Evolutionary conservation across 345 rosid genomes (phyloP), one percentile per base, ranked within the genome.

Genomic region (Salix caprea): DNA sequence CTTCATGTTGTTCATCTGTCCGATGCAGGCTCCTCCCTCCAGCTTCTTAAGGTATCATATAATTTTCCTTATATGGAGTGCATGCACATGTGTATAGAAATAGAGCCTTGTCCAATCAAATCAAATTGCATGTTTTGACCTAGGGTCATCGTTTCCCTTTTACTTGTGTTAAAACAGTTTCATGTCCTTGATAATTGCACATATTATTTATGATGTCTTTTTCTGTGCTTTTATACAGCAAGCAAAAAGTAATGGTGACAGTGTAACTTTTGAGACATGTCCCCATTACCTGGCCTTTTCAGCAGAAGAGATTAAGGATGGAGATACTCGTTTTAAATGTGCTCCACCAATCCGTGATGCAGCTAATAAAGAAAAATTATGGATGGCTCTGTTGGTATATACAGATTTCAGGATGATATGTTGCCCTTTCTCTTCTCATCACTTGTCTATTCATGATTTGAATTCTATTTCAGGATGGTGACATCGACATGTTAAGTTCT

Each of bases 301-400:
- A 77, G 88, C 98, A 39, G 99, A 96, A 81, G 98, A 93, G 86
- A 96, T 96, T 75, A 81, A 69, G 60, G 88, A 93, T 74, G 96
- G 99, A 48, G 99, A 93, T 79, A 96, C 99, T 73, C 97, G 98
- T 65, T 93, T 92, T 80, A 96, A 96, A 82, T 96, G 98, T 83
- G 86, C 98, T 44, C 97, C 99, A 5, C 99, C 99, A 16, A 91
- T 96, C 74, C 97, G 98, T 18, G 88, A 90, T 75, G 80, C 89
- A 52, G 83, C 89, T 77, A 96, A 96, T 67, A 89, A 85, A 84
- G 97, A 92, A 73, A 88, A 85, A 54, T 73, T 96, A 71, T 96
- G 99, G 99, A 88, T 85, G 79, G 99, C 99, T 83, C 77, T 96
- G 67, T 75, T 91, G 96, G 99, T 94, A 89, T 70, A 66, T 34